Conservation (phyloP, 331 rosid genomes). For the Spiraea crenata region DNA sequence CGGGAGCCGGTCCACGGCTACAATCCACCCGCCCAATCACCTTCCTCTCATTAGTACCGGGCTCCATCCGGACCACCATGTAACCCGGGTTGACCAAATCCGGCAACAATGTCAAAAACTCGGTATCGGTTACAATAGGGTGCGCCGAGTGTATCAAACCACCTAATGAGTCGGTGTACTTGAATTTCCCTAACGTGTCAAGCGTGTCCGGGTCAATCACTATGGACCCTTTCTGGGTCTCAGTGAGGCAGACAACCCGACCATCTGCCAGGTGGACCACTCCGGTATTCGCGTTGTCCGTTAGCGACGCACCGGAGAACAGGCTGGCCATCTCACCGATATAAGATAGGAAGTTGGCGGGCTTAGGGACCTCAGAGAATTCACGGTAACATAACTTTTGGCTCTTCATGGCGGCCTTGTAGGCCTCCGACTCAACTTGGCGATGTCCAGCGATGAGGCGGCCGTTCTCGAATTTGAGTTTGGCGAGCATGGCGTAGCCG, state of each 20-base stretch:
- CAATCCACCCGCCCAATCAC: slow-evolving; percentile 79
- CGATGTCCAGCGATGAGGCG: slow-evolving; percentile 68
- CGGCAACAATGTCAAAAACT: slow-evolving; percentile 74
- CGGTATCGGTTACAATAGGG: slow-evolving; percentile 75
- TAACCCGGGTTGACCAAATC: slow-evolving; percentile 79
- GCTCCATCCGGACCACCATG: slow-evolving; percentile 72
- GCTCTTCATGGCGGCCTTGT: slow-evolving; percentile 69
- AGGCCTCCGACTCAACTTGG: slow-evolving; percentile 80
- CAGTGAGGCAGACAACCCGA: slow-evolving; percentile 86
- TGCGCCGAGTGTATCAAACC: slow-evolving; percentile 93
- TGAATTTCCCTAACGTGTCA: slow-evolving; percentile 66
- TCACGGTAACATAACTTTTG: slow-evolving; percentile 80
- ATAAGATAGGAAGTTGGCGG: slow-evolving; percentile 57
- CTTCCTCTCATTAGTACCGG: slow-evolving; percentile 64
- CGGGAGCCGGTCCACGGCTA: slow-evolving; percentile 63
- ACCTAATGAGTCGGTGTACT: slow-evolving; percentile 70
- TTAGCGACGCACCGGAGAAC: slow-evolving; percentile 80
- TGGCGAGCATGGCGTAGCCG: slow-evolving; percentile 83
- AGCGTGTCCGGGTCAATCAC: slow-evolving; percentile 66
- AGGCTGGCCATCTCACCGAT: slow-evolving; percentile 69
- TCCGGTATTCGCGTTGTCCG: slow-evolving; percentile 91
- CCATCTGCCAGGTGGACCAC: slow-evolving; percentile 79
- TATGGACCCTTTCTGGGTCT: slow-evolving; percentile 90
- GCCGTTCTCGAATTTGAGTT: slow-evolving; percentile 59
- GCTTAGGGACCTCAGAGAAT: slow-evolving; percentile 83